Evolutionary conservation across 2,329 filamentous ascomycete genomes (phyloP).

Genomic region (Penicillium sclerotiorum): DNA sequence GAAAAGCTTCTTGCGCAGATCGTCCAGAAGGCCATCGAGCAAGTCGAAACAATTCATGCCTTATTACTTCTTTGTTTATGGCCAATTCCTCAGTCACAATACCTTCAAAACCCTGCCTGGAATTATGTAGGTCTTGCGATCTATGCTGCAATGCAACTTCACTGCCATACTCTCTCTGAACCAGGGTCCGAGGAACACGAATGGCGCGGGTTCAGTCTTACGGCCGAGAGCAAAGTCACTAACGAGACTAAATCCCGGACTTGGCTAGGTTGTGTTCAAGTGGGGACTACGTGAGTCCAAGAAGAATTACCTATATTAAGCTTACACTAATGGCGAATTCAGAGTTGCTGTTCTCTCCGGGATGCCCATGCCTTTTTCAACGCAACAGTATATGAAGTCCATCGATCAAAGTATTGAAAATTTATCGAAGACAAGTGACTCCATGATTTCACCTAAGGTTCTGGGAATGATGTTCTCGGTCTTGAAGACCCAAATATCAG

Average conservation of each 20-base stretch:
- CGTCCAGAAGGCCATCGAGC: neutral
- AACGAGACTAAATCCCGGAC: neutral
- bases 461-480: neutral
- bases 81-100: neutral
- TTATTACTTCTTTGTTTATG: neutral
- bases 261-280: neutral
- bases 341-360: neutral
- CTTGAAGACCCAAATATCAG: neutral
- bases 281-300: neutral
- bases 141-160: neutral
- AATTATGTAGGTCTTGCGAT: neutral
- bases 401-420: neutral
- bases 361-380: neutral
- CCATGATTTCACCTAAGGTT: neutral
- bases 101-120: neutral
- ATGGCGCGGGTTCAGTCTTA: neutral
- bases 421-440: neutral
- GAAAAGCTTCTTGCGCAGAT: neutral
- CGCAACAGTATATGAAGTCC: neutral
- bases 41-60: neutral
- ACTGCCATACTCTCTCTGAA: neutral
- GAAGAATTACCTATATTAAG: neutral
- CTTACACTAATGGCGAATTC: neutral
- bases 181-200: neutral
- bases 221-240: neutral